Evolutionary conservation across 805 yeast species (phyloP), one percentile per base, ranked within the genome.

Genomic region (Pichia occidentalis): DNA sequence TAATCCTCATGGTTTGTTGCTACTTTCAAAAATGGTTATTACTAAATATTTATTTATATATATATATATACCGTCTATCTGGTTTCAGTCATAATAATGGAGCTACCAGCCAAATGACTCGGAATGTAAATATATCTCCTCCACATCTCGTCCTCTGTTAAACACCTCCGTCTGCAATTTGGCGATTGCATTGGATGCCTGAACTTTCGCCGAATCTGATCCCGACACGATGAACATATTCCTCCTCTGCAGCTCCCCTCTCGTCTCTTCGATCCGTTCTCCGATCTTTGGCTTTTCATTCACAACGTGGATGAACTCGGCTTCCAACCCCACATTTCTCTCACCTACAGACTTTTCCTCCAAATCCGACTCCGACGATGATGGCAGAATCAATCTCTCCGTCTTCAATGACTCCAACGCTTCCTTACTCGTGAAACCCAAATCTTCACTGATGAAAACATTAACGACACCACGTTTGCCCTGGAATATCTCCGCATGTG

Each of bases 31-130:
- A n/a, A n/a, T n/a, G n/a, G n/a, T n/a, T n/a, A n/a, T n/a, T n/a
- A n/a, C n/a, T n/a, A n/a, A n/a, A n/a, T n/a, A n/a, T n/a, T n/a
- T n/a, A n/a, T n/a, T n/a, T n/a, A n/a, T n/a, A n/a, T n/a, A n/a
- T n/a, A n/a, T n/a, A n/a, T n/a, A n/a, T n/a, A n/a, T n/a, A n/a
- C n/a, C n/a, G n/a, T n/a, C n/a, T n/a, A n/a, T n/a, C n/a, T n/a
- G n/a, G n/a, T n/a, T n/a, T n/a, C n/a, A n/a, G n/a, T n/a, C n/a
- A n/a, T n/a, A n/a, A n/a, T n/a, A n/a, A n/a, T n/a, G n/a, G n/a
- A n/a, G n/a, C n/a, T 37, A 64, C 61, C 64, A 73, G 1, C 74
- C 73, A 50, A 70, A 73, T 25, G 67, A 55, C 48, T 73, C 80
- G 0, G 76, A 67, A 43, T 73, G 77, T 24, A 73, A 50, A 39